Evolutionary conservation across 1,139 yeast species (phyloP).

Genomic region (Yamadazyma jaroonii): DNA sequence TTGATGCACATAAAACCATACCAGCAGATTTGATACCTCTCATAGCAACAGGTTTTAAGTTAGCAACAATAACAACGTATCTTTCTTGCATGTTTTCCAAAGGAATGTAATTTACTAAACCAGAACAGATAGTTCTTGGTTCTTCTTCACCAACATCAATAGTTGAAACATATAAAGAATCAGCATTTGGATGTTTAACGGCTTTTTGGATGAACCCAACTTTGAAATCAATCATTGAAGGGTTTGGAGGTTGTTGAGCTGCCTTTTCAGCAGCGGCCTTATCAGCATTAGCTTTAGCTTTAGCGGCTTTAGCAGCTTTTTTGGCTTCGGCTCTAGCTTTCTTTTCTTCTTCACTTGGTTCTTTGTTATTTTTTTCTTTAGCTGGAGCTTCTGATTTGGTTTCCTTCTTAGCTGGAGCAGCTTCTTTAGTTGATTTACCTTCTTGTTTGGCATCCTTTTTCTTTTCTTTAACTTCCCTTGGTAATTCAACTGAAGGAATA

Average conservation of each 20-base stretch:
- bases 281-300: constrained; percentile 64
- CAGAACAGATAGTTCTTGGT: constrained; percentile 98
- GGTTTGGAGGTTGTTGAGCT: constrained; percentile 63
- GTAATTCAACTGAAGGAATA: constrained; percentile 62
- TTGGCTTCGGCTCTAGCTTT: constrained; percentile 56
- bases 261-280: constrained; percentile 56
- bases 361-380: constrained; percentile 18
- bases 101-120: constrained; percentile 55
- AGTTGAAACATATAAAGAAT: constrained; percentile 91
- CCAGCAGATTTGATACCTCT: constrained; percentile 91
- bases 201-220: constrained; percentile 98
- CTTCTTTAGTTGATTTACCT: constrained; percentile 8
- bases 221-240: constrained; percentile 85
- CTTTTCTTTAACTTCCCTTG: constrained; percentile 53
- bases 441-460: constrained; percentile 26
- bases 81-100: constrained; percentile 46
- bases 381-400: constrained; percentile 22
- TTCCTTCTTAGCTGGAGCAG: constrained; percentile 5
- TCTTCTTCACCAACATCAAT: constrained; percentile 95
- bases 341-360: constrained; percentile 57
- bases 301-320: constrained; percentile 75
- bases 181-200: constrained; percentile 96
- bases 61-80: constrained; percentile 53
- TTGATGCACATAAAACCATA: constrained; percentile 94
- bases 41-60: constrained; percentile 66